Evolutionary conservation across 768 basidiomycete species (phyloP), one percentile per base, ranked within the genome.

Genomic region (Tephrocybe sp.): DNA sequence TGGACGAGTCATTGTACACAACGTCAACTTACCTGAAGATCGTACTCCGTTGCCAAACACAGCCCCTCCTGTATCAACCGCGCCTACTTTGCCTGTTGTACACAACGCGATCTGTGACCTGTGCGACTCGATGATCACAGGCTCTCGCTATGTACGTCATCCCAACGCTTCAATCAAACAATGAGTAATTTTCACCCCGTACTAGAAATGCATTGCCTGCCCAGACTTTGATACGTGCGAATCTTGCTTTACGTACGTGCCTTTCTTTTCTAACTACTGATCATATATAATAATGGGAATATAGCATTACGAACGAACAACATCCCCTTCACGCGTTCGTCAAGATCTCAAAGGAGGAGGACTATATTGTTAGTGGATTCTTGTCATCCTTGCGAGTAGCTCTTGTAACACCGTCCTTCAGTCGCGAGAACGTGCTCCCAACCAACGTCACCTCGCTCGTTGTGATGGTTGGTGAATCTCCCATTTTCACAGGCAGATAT

Each of bases 181-280:
- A 18, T n/a, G 3, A 3, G 7, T 38, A 38, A 38, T 12, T 7
- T 38, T 34, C n/a, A 15, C 33, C n/a, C 22, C 2, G 27, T 25
- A 15, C 3, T 41, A 90, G 87, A 91, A 91, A 84, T 91, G 89
- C 58, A 50, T 83, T 8, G 62, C 70, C 49, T 93, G 90, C 66
- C 89, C 90, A n/a, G 89, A 94, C 60, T 94, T 83, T 56, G 91
- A 94, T 57, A 77, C 83, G 8, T 94, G 91, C 60, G 60, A 65
- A 13, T 65, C 73, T 13, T 94, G 91, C 67, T 90, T 86, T 67
- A 71, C 68, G 79, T 84, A 60, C 40, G 69, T 57, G 4, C 31
- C 6, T 21, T 30, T 15, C 27, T 40, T 11, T 12, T 38, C 16
- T 22, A 7, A 6, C 42, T 22, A 18, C n/a, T 27, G n/a, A 30